These are phyloP conservation scores for Petunia hybrid DNA, from an alignment of 305 asterid species.

Conservation along the genomic window DNA sequence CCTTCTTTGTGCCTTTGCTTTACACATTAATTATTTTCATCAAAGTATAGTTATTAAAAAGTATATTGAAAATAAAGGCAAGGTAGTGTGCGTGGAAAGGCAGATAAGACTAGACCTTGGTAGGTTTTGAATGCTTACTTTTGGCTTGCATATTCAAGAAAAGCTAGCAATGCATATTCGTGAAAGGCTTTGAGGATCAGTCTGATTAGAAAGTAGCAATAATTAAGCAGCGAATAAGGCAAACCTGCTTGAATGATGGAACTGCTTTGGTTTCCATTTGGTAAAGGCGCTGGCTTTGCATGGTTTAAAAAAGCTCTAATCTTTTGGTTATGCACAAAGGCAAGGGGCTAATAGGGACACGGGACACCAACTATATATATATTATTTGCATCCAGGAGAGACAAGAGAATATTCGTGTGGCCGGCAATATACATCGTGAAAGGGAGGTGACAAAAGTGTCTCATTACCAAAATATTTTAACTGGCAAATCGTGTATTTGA, in stretches of 20 bases:
- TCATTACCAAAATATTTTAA: too few relatives aligned
- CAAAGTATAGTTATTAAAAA: neutral
- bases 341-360: too few relatives aligned
- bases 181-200: neutral
- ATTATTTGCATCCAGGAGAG: too few relatives aligned
- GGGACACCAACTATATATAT: too few relatives aligned
- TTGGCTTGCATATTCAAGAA: neutral
- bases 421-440: too few relatives aligned
- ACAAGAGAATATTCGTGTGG: too few relatives aligned
- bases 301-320: too few relatives aligned
- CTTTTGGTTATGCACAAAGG: too few relatives aligned
- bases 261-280: neutral
- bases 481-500: too few relatives aligned
- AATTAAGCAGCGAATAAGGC: neutral
- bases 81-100: neutral
- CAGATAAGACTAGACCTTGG: neutral
- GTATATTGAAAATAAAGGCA: neutral
- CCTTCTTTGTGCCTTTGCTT: constrained; percentile 35
- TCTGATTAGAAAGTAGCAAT: too few relatives aligned
- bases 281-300: too few relatives aligned
- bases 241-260: neutral
- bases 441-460: too few relatives aligned
- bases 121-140: neutral
- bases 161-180: neutral
- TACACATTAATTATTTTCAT: constrained; percentile 24